phyloP scores from a whole-genome alignment of 108 stramenopile species.

The Mediolabrus comicus region DNA sequence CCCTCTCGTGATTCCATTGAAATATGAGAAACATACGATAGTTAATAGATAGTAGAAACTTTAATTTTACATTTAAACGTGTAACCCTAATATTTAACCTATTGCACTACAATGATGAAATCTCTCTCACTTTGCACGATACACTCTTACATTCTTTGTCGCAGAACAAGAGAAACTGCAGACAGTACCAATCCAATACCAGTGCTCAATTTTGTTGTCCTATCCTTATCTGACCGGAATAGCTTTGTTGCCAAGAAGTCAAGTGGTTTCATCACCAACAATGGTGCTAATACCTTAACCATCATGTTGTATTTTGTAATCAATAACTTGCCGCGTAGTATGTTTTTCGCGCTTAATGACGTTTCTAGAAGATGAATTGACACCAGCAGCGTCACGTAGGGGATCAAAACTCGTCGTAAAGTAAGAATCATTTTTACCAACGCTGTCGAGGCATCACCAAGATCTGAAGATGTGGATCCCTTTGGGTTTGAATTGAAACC shows the following conservation, averaged over 20 bases:
- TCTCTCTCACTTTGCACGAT: no score
- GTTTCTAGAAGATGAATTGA: conserved; percentile 3
- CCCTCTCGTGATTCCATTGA: no score
- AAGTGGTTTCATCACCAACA: conserved; percentile 4
- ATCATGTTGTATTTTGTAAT: background rate
- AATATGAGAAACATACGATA: background rate
- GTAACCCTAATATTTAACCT: no score
- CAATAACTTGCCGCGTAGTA: background rate
- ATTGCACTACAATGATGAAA: no score
- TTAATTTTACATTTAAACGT: no score
- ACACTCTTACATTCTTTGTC: background rate
- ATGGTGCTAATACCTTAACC: background rate
- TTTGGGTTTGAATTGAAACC: conserved; percentile 30
- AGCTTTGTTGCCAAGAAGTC: background rate
- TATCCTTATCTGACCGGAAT: background rate
- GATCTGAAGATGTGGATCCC: background rate
- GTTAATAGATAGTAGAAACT: no score
- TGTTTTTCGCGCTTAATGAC: conserved; percentile 3
- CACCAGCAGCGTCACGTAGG: conserved; percentile 10
- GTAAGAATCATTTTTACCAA: background rate
- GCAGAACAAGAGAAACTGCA: background rate
- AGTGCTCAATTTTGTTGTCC: conserved; percentile 4
- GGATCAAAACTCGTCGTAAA: conserved; percentile 10
- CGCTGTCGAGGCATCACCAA: background rate
- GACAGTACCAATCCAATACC: conserved; percentile 6